Conservation (phyloP, 805 yeast genomes). For the Barnettozyma populi region DNA sequence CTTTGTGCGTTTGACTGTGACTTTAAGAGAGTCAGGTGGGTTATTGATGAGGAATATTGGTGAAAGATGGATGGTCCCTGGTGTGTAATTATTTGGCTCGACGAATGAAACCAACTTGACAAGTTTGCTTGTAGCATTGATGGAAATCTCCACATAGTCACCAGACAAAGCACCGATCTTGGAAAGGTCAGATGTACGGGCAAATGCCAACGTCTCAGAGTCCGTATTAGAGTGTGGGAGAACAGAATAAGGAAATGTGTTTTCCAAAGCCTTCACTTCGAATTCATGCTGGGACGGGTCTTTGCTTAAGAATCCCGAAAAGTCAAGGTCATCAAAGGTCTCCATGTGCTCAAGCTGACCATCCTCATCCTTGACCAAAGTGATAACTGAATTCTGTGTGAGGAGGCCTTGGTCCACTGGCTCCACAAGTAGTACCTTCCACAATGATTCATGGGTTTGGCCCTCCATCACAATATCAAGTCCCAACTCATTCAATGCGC, state of each 20-base stretch:
- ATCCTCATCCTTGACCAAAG: constrained; percentile 37
- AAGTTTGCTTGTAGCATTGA: constrained; percentile 7
- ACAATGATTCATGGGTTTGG: constrained; percentile 29
- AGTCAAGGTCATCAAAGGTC: constrained; percentile 9
- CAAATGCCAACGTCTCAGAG: constrained; percentile 38
- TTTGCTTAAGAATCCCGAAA: constrained; percentile 15
- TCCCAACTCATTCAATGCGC: constrained; percentile 9
- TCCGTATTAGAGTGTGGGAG: constrained; percentile 26
- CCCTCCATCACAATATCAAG: constrained; percentile 17
- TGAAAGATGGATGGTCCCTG: constrained; percentile 46
- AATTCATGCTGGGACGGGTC: background rate
- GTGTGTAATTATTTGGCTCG: constrained; percentile 50
- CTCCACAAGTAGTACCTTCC: constrained; percentile 52
- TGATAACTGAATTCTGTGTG: constrained; percentile 41
- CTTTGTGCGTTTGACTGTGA: constrained; percentile 17
- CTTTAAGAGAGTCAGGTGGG: constrained; percentile 27
- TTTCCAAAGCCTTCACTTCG: constrained; percentile 4
- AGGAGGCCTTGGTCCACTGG: constrained; percentile 68
- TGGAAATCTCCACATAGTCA: constrained; percentile 43
- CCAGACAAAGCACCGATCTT: constrained; percentile 64
- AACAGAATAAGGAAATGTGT: constrained; percentile 8
- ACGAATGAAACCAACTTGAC: constrained; percentile 48
- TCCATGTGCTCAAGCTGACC: background rate
- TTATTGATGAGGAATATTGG: constrained; percentile 56
- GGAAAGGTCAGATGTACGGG: constrained; percentile 45